A percentile compares a stretch with the other conserved stretches of the same genome.
Evolutionary conservation across 2,329 filamentous ascomycete genomes (phyloP).

Genomic region (Ilyonectria destructans): DNA sequence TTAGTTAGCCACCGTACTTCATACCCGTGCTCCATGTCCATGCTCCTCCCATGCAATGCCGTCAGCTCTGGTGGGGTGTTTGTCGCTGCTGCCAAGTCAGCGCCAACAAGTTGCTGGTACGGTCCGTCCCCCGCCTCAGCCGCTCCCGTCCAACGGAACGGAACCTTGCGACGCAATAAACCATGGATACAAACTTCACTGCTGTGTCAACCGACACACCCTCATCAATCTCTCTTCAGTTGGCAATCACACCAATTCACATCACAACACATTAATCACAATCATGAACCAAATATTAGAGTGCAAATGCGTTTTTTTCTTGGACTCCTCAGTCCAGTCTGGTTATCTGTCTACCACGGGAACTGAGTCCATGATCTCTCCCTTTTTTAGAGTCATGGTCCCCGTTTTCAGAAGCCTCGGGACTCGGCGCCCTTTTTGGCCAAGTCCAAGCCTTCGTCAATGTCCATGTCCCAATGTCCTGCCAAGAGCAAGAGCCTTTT

Average conservation of each 20-base stretch:
- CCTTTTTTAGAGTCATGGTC: conserved; percentile 42
- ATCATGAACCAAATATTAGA: neutral
- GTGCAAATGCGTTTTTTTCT: conserved; percentile 52
- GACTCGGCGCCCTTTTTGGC: conserved; percentile 45
- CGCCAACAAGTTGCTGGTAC: neutral
- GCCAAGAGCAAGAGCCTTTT: conserved; percentile 52
- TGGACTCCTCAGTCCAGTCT: conserved; percentile 54
- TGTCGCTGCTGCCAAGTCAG: neutral
- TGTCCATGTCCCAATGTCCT: conserved; percentile 51
- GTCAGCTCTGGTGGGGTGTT: no score
- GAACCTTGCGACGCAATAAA: neutral
- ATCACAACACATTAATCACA: neutral
- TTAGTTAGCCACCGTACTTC: neutral
- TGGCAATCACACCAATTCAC: neutral
- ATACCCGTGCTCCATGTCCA: neutral
- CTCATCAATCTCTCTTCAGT: neutral
- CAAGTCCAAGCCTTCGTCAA: conserved; percentile 49
- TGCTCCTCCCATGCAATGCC: neutral
- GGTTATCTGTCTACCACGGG: conserved; percentile 54
- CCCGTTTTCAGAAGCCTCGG: conserved; percentile 50
- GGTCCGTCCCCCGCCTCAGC: conserved; percentile 1
- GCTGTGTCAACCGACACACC: no score
- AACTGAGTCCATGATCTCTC: conserved; percentile 46
- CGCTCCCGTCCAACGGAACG: neutral
- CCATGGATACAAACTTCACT: neutral